Conservation (phyloP, 2,329 filamentous ascomycete species). For the Ophiostoma quercus region DNA sequence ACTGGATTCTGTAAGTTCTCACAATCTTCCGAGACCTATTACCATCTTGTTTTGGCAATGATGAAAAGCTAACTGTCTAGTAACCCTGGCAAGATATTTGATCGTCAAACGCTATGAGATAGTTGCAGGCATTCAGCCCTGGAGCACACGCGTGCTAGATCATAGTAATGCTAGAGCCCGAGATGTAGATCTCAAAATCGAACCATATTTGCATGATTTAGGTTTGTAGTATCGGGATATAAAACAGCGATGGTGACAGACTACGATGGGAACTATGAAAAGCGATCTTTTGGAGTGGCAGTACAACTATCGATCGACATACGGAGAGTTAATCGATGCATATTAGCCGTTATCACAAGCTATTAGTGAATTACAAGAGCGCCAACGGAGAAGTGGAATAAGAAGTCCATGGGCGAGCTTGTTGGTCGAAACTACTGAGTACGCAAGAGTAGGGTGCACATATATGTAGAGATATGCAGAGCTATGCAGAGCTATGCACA, state of each 20-base stretch:
- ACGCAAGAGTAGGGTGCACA: too few relatives aligned
- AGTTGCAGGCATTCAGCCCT: background rate
- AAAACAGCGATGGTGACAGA: too few relatives aligned
- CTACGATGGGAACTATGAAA: background rate
- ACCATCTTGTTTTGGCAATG: background rate
- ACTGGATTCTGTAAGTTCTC: conserved; percentile 63
- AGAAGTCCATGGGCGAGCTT: background rate
- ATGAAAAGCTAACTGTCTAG: conserved; percentile 27
- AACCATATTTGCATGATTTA: background rate
- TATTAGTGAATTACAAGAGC: background rate
- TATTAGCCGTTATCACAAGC: background rate
- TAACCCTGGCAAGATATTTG: conserved; percentile 89
- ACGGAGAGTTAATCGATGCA: background rate
- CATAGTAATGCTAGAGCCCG: too few relatives aligned
- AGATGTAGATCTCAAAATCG: background rate
- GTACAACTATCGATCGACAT: background rate
- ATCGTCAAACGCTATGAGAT: conserved; percentile 41
- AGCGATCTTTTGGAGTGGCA: background rate
- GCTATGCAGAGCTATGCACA: background rate
- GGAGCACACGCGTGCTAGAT: too few relatives aligned
- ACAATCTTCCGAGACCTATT: background rate
- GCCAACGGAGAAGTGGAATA: background rate
- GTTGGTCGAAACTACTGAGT: too few relatives aligned
- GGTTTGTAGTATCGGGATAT: background rate
- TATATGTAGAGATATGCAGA: too few relatives aligned